Evolutionary conservation across 306 rosid species (phyloP).

Genomic region (Begonia loranthoides): DNA sequence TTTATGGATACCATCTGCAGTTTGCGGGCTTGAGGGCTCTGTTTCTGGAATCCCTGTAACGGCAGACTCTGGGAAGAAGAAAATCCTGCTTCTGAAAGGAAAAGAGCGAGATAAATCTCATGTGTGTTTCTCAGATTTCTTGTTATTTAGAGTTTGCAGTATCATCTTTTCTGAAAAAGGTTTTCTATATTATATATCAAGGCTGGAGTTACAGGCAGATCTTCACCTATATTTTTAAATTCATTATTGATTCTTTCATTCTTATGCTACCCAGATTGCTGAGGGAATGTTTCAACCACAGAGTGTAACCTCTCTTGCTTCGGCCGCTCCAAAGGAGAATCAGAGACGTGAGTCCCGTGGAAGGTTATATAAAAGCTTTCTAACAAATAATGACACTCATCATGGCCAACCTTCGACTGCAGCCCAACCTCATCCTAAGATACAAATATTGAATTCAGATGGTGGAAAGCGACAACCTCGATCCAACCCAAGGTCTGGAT

Average conservation of each 20-base stretch:
- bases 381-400: slow-evolving; percentile 41
- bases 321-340: slow-evolving; percentile 45
- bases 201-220: no score
- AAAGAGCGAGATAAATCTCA: slow-evolving; percentile 54
- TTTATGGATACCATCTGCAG: slow-evolving; percentile 17
- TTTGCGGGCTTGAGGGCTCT: slow-evolving; percentile 48
- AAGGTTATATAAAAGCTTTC: slow-evolving; percentile 60
- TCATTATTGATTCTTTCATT: background rate
- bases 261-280: slow-evolving; percentile 20
- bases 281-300: slow-evolving; percentile 35
- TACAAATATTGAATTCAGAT: slow-evolving; percentile 25
- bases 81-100: slow-evolving; percentile 71
- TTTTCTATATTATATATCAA: no score
- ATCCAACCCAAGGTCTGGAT: slow-evolving; percentile 30
- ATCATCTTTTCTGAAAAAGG: no score
- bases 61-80: slow-evolving; percentile 75
- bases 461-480: slow-evolving; percentile 51
- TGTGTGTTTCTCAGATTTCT: slow-evolving; percentile 22
- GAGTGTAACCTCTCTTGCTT: slow-evolving; percentile 22
- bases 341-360: slow-evolving; percentile 72
- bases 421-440: slow-evolving; percentile 22
- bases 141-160: no score
- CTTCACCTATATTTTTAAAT: background rate
- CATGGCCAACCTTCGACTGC: slow-evolving; percentile 38
- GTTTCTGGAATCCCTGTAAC: slow-evolving; percentile 50